A percentile compares a stretch with the other conserved stretches of the same genome.
Conservation (phyloP, 148 eudicot genomes). For the Chenopodium suecicum region DNA sequence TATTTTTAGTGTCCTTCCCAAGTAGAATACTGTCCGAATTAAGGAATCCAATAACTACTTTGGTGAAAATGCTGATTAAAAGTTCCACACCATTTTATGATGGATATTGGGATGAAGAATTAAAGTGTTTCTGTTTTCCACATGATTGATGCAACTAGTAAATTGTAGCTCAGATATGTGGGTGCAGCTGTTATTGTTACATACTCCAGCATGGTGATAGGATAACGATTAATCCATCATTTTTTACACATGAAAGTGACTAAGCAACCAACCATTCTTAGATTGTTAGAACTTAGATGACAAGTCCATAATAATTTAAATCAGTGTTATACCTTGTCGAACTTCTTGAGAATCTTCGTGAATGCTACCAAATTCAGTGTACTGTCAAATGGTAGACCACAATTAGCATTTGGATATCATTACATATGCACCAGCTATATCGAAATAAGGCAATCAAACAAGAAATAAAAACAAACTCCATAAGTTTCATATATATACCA, state of each 20-base stretch:
- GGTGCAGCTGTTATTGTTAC: neutral
- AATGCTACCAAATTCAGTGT: slow-evolving; percentile 93
- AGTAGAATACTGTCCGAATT: neutral
- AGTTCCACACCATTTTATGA: neutral
- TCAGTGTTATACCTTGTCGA: slow-evolving; percentile 73
- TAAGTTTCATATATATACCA: slow-evolving; percentile 39
- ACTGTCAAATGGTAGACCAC: slow-evolving; percentile 45
- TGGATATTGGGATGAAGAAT: neutral
- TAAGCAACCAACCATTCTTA: neutral
- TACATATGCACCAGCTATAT: neutral
- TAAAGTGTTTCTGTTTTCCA: neutral
- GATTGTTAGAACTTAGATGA: neutral
- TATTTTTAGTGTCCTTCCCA: slow-evolving; percentile 7
- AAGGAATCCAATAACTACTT: neutral
- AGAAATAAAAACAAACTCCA: neutral
- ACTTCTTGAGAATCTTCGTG: slow-evolving; percentile 88
- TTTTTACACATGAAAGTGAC: slow-evolving; percentile 1
- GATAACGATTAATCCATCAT: neutral
- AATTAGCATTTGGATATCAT: slow-evolving; percentile 13
- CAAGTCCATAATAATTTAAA: neutral
- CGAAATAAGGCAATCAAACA: neutral
- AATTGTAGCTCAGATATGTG: slow-evolving; percentile 2
- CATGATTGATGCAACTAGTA: neutral
- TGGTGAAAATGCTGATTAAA: neutral
- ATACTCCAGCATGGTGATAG: neutral